Base-by-base conservation (phyloP, 2,329 filamentous ascomycete genomes). In the Epichloe elymi region DNA sequence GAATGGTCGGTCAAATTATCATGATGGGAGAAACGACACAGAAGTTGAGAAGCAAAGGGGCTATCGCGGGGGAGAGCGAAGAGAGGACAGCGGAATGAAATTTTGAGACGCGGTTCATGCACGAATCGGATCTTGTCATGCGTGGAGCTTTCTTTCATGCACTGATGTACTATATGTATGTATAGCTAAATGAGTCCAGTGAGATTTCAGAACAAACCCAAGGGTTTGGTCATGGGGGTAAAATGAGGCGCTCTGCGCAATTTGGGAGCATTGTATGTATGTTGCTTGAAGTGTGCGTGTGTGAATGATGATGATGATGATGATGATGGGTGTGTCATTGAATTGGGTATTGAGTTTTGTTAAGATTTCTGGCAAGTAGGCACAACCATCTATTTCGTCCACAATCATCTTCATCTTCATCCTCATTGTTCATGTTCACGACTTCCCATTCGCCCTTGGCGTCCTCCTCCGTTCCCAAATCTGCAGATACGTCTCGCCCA, bases 401-500 rank as follows among this genome's bases (percentile, higher is more conserved):
- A 11, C 26, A 30, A 11, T 1, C 26, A 30, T 30, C 26, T 30
- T 30, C 8, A 11, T 30, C 26, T 11, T 30, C 8, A 30, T 30
- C 26, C 1, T 30, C 1, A 4, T 30, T 30, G 7, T 26, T 26
- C 26, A 8, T 11, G 8, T 30, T 44, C 14, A 44, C 7, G 23
- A 15, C 44, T 37, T 46, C 10, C 44, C 17, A n/a, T 35, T 19
- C 44, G 5, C 19, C 20, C 14, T 17, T n/a, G 37, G 30, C 11
- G 23, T 47, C 63, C 79, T 83, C 67, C 89, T 79, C 66, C 86
- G 76, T 73, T 97, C 93, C 93, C 93, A 97, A 43, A 98, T 81
- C 78, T 97, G 94, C 53, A 97, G 70, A 73, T 97, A 97, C 51
- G 86, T 86, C 75, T 98, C 93, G 49, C 91, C 88, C 0, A 94